A percentile compares a stretch with the other conserved stretches of the same genome.
phyloP scores from a whole-genome alignment of 768 basidiomycete species.

The Suillus clintonianus region DNA sequence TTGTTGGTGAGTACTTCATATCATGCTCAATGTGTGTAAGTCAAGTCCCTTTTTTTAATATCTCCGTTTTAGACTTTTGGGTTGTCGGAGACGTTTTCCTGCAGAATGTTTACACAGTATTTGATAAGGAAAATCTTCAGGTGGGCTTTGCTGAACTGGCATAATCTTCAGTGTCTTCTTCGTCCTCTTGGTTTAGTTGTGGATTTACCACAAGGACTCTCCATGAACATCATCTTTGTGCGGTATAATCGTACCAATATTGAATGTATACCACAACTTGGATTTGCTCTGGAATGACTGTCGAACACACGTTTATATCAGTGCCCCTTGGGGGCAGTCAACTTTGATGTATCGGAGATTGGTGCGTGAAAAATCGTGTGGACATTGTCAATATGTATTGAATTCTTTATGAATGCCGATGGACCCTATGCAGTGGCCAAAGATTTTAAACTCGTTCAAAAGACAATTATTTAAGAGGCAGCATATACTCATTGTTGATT shows the following conservation, averaged over 20 bases:
- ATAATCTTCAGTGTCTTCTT: constrained; percentile 5
- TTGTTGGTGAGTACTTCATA: background rate
- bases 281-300: too few species aligned
- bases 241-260: background rate
- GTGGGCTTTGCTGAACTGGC: constrained; percentile 44
- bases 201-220: background rate
- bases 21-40: background rate
- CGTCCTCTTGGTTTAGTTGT: background rate
- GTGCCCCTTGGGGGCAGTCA: too few species aligned
- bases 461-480: too few species aligned
- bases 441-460: too few species aligned
- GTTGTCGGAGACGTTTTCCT: constrained; percentile 37
- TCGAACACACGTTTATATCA: too few species aligned
- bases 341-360: too few species aligned
- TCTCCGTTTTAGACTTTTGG: constrained; percentile 26
- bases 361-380: too few species aligned
- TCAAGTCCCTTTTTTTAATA: background rate
- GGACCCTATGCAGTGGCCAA: too few species aligned
- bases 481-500: too few species aligned
- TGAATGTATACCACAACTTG: background rate
- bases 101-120: constrained; percentile 33
- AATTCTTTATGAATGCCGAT: too few species aligned
- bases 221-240: background rate
- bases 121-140: constrained; percentile 31
- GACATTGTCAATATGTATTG: too few species aligned